phyloP scores from a whole-genome alignment of 768 basidiomycete species.

The Calvatia gigantea region DNA sequence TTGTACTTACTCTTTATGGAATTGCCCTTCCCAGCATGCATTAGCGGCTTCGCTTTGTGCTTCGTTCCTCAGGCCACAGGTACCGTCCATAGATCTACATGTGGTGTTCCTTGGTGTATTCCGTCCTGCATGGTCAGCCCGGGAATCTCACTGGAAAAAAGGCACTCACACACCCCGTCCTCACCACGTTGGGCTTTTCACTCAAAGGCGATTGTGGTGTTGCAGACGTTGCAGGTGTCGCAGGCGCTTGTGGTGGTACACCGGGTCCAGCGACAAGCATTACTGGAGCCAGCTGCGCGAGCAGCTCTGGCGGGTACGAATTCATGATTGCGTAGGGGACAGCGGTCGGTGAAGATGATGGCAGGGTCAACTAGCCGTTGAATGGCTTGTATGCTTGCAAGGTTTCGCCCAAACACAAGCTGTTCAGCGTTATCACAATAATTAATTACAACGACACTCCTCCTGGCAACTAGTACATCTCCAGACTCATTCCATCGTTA shows the following conservation, averaged over 20 bases:
- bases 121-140: too few species aligned
- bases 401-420: constrained; percentile 1
- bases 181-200: constrained; percentile 41
- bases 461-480: constrained; percentile 64
- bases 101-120: constrained; percentile 31
- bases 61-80: constrained; percentile 49
- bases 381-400: neutral
- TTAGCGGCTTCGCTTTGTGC: constrained; percentile 51
- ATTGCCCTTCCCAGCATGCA: constrained; percentile 40
- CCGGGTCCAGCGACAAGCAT: constrained; percentile 94
- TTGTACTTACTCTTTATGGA: constrained; percentile 28
- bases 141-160: too few species aligned
- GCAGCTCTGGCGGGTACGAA: constrained; percentile 86
- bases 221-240: constrained; percentile 21
- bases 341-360: neutral
- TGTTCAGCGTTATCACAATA: too few species aligned
- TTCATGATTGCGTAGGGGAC: constrained; percentile 54
- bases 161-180: constrained; percentile 37
- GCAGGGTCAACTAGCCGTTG: neutral
- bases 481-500: constrained; percentile 88
- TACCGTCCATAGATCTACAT: constrained; percentile 51
- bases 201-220: constrained; percentile 28
- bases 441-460: neutral
- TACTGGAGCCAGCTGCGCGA: constrained; percentile 86
- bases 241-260: constrained; percentile 21